A percentile compares a stretch with the other conserved stretches of the same genome.
Evolutionary conservation across 352 stramenopile genomes (phyloP).

Genomic region (Pelagophyceae sp.): DNA sequence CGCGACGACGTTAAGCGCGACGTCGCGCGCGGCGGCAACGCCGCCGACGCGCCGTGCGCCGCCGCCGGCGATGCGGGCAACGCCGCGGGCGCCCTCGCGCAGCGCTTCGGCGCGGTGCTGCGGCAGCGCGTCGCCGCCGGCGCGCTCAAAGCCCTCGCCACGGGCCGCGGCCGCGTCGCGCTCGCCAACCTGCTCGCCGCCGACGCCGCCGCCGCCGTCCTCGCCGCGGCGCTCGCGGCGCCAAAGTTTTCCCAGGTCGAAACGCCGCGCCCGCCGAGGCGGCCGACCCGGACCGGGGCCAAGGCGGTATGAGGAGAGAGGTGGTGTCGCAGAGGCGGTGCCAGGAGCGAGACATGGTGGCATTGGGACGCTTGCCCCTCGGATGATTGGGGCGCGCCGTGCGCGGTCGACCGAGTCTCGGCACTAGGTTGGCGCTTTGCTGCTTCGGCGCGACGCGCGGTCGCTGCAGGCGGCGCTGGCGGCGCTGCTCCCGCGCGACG

Average conservation of each 20-base stretch:
- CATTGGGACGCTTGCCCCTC: too few species aligned
- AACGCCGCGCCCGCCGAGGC: too few species aligned
- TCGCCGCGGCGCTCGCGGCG: too few species aligned
- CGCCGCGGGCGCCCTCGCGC: background rate
- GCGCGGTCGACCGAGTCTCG: background rate
- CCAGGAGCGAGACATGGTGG: too few species aligned
- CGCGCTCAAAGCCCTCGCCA: background rate
- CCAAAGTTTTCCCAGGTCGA: too few species aligned
- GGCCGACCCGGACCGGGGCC: too few species aligned
- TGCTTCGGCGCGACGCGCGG: slow-evolving; percentile 3
- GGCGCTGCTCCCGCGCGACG: background rate
- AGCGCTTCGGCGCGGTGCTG: background rate
- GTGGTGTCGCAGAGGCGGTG: too few species aligned
- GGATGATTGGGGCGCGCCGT: too few species aligned
- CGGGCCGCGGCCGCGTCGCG: background rate
- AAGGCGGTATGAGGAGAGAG: too few species aligned
- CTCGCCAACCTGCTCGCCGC: background rate
- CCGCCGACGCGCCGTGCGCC: background rate
- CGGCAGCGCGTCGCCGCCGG: background rate
- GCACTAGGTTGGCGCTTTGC: background rate
- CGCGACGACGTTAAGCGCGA: background rate
- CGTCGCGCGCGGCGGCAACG: background rate
- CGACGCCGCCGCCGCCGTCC: background rate
- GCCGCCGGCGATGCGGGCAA: background rate
- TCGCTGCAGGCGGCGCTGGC: background rate